Percentiles rank a stretch among this genome's conserved stretches.
Evolutionary conservation across 495 filamentous ascomycete species (phyloP).

Genomic region (Aspergillus bridgeri): DNA sequence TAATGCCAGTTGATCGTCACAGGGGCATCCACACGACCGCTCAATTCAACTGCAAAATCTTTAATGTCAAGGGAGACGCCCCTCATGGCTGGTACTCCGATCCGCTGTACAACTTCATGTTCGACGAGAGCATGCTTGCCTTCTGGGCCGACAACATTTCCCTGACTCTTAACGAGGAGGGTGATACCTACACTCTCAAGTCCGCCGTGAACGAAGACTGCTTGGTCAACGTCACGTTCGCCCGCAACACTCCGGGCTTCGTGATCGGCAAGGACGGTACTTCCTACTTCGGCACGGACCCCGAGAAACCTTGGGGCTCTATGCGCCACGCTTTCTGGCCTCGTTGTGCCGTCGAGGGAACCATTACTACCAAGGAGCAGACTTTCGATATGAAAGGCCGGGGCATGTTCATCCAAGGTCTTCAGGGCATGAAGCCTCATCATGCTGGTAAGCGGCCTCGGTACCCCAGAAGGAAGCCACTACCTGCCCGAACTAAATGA

Average conservation of each 20-base stretch:
- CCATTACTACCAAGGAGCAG: slow-evolving; percentile 76
- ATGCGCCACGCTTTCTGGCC: slow-evolving; percentile 96
- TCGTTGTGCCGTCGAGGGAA: slow-evolving; percentile 73
- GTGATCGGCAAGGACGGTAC: slow-evolving; percentile 83
- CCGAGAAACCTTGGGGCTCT: slow-evolving; percentile 79
- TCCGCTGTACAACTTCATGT: slow-evolving; percentile 68
- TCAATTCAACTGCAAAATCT: slow-evolving; percentile 91
- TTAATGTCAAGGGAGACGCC: slow-evolving; percentile 65
- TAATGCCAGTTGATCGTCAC: slow-evolving; percentile 7
- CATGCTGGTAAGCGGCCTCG: slow-evolving; percentile 64
- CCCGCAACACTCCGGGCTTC: slow-evolving; percentile 73
- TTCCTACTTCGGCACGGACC: slow-evolving; percentile 80
- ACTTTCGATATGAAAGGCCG: slow-evolving; percentile 78
- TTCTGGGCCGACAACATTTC: slow-evolving; percentile 84
- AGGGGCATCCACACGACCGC: slow-evolving; percentile 86
- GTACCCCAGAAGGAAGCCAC: background rate
- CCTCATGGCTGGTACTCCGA: slow-evolving; percentile 77
- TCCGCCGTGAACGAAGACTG: slow-evolving; percentile 72
- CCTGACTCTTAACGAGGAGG: slow-evolving; percentile 79
- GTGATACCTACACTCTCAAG: slow-evolving; percentile 76
- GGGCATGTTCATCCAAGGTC: slow-evolving; percentile 72
- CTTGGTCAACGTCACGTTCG: slow-evolving; percentile 80
- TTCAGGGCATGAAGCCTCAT: slow-evolving; percentile 99
- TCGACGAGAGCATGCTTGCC: slow-evolving; percentile 74
- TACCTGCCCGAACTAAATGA: slow-evolving; percentile 8